Evolutionary conservation across 2,329 filamentous ascomycete genomes (phyloP).

Genomic region (Pochonia chlamydosporia): DNA sequence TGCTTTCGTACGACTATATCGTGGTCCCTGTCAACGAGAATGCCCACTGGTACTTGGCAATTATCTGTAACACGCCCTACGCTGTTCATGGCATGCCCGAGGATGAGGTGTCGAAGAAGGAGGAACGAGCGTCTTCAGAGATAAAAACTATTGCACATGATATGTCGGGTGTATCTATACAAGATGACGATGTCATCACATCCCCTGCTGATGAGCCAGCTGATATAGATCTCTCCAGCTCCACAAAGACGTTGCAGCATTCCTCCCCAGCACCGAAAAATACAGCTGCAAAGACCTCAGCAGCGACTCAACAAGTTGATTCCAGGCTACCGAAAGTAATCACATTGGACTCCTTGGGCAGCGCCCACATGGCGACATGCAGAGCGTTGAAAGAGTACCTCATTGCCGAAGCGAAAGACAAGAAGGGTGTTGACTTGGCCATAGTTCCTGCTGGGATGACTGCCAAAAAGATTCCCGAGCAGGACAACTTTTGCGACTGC

Average conservation of each 20-base stretch:
- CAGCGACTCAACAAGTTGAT: constrained; percentile 20
- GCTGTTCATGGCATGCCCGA: constrained; percentile 34
- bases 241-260: constrained; percentile 1
- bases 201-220: not conserved
- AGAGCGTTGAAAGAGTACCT: constrained; percentile 72
- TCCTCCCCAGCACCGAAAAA: not conserved
- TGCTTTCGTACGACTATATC: constrained; percentile 83
- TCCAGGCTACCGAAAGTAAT: constrained; percentile 64
- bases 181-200: constrained; percentile 11
- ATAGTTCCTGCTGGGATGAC: constrained; percentile 48
- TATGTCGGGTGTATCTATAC: constrained; percentile 18
- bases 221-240: constrained; percentile 1
- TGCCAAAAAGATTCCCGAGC: constrained; percentile 69
- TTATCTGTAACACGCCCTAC: constrained; percentile 81
- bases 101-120: constrained; percentile 7
- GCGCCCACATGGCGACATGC: constrained; percentile 57
- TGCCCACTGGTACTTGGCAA: constrained; percentile 88
- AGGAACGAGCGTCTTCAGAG: constrained; percentile 8
- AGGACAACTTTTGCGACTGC: constrained; percentile 84
- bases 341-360: constrained; percentile 80
- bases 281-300: constrained; percentile 12
- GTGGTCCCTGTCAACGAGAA: constrained; percentile 87
- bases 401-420: constrained; percentile 60
- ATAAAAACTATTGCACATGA: constrained; percentile 13
- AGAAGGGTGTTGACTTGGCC: constrained; percentile 42